Conservation (phyloP, 257 asterid genomes). For the Lycium ferocissimum region DNA sequence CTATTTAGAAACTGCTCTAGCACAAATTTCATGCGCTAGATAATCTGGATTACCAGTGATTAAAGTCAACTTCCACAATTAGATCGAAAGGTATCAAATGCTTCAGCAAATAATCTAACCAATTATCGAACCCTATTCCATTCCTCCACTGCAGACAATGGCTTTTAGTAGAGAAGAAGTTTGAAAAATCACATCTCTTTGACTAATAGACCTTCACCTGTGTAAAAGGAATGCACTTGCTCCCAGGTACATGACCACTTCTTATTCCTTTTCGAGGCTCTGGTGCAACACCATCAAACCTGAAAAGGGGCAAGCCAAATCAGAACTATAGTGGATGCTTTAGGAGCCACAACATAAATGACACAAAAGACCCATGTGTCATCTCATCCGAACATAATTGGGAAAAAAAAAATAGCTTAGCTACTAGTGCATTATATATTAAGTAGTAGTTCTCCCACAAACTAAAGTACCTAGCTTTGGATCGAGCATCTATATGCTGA, state of each 20-base stretch:
- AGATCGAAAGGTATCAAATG: constrained; percentile 9
- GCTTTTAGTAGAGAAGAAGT: not conserved
- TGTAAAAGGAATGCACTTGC: constrained; percentile 90
- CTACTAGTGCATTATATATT: not conserved
- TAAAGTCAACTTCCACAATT: constrained; percentile 7
- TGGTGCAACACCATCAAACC: constrained; percentile 93
- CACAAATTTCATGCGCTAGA: not conserved
- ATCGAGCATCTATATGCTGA: constrained; percentile 61
- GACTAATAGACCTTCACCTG: constrained; percentile 59
- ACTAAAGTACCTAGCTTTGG: constrained; percentile 51
- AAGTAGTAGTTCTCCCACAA: constrained; percentile 22
- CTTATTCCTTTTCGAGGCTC: constrained; percentile 98
- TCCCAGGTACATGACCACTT: constrained; percentile 92
- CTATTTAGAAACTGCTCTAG: not conserved
- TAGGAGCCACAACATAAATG: not conserved
- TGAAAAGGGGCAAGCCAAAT: constrained; percentile 35
- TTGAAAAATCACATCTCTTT: constrained; percentile 19
- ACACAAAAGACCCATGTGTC: constrained; percentile 11
- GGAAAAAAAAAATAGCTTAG: not conserved
- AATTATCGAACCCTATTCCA: not conserved
- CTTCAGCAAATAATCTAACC: constrained; percentile 20
- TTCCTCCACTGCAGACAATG: constrained; percentile 1
- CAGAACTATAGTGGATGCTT: not conserved
- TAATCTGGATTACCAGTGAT: constrained; percentile 3
- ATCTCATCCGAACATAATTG: not conserved